These are phyloP conservation scores for Xerocomellus dryophilus DNA, from an alignment of 768 basidiomycete genomes.

Conservation along the genomic window DNA sequence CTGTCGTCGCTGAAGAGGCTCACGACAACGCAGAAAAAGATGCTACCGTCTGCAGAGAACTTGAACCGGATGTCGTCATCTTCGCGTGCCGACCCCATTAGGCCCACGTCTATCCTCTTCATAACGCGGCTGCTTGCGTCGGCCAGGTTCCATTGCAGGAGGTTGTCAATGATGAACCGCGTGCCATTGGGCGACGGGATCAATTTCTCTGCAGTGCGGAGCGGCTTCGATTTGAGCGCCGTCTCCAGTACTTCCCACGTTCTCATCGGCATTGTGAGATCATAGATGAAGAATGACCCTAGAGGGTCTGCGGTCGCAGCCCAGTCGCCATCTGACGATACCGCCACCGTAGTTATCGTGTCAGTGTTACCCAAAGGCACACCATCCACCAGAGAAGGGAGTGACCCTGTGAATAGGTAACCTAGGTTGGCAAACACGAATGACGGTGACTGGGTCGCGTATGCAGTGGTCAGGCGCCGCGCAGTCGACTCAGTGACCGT, in stretches of 20 bases:
- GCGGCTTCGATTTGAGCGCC: background rate
- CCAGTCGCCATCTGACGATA: conserved; percentile 22
- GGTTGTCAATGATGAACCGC: conserved; percentile 4
- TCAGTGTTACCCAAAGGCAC: background rate
- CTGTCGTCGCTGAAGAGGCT: conserved; percentile 5
- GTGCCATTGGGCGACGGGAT: conserved; percentile 9
- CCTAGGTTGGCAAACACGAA: background rate
- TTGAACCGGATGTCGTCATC: background rate
- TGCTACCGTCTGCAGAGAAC: conserved; percentile 14
- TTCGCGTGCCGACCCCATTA: background rate
- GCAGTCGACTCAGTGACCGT: background rate
- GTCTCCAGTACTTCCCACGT: conserved; percentile 1
- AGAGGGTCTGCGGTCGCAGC: conserved; percentile 6
- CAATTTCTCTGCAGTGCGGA: background rate
- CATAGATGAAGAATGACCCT: conserved; percentile 8
- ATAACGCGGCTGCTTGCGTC: background rate
- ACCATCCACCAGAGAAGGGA: background rate
- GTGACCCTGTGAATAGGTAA: background rate
- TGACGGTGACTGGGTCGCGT: background rate
- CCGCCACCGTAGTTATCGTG: background rate
- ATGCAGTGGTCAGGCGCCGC: background rate
- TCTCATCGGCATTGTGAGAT: background rate
- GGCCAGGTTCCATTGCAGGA: background rate
- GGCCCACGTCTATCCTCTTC: conserved; percentile 9
- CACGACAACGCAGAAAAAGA: conserved; percentile 1